Base-by-base conservation (phyloP, 192 early-diverging fungal genomes). In the Entrophospora sp. region DNA sequence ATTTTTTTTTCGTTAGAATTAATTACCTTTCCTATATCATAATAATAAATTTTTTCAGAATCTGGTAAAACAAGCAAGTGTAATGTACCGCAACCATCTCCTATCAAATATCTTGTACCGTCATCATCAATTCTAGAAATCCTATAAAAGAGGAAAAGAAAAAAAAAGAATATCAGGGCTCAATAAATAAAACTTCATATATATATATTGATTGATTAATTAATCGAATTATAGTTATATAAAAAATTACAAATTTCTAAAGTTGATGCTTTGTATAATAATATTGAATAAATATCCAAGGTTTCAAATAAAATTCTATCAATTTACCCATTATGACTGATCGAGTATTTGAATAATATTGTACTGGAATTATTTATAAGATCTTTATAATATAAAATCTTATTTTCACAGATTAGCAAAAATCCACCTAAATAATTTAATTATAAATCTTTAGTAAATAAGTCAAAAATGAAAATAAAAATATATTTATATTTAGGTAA, bases 1-100 rank as follows among this genome's bases (percentile, higher is more conserved):
- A n/a, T n/a, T n/a, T n/a, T n/a, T n/a, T n/a, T n/a, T n/a, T n/a
- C n/a, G n/a, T n/a, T n/a, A n/a, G n/a, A 20, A 51, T 52, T 20
- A 20, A 46, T 49, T 74, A 84, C 83, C 67, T 78, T 63, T 27
- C 86, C 85, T 20, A 85, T 56, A n/a, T 56, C 24, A 44, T 82
- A 66, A n/a, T 84, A 44, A 9, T 69, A 61, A n/a, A 74, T 16
- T 14, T 71, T 59, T 24, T 62, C 65, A 55, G 61, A 53, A 27
- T 79, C 68, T 9, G 74, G 64, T 18, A 72, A 51, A 0, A 82
- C 75, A 0, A 88, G 69, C 7, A 87, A 69, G 56, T 81, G 85
- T 28, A 96, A 59, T 3, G 70, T 71, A 34, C 91, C 90, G 5
- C 69, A 64, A 31, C 75, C 70, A 69, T 93, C 92, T 16, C 85